Conservation (phyloP, 2,329 filamentous ascomycete genomes). For the Aspergillus jensenii region DNA sequence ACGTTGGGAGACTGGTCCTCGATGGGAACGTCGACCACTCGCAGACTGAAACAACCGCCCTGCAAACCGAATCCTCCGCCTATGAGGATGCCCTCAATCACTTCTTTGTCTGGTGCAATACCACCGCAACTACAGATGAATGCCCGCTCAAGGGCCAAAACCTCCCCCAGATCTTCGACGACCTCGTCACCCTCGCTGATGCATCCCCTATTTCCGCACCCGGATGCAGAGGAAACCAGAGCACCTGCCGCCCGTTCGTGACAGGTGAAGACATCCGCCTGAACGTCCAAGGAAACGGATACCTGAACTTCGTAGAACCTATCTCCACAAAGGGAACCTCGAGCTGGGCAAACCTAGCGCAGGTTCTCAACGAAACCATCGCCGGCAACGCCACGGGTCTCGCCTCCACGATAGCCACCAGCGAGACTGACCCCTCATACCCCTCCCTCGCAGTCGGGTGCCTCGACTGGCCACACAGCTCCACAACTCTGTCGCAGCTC, state of each 20-base stretch:
- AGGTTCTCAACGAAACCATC: slow-evolving; percentile 28
- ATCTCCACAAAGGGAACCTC: not conserved
- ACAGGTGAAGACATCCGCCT: slow-evolving; percentile 37
- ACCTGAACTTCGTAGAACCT: slow-evolving; percentile 20
- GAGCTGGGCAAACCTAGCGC: slow-evolving; percentile 21
- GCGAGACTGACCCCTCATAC: slow-evolving; percentile 27
- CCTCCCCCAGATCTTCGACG: slow-evolving; percentile 2
- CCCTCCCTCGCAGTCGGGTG: slow-evolving; percentile 15
- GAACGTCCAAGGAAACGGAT: slow-evolving; percentile 27
- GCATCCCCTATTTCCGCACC: not conserved
- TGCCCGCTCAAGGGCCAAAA: slow-evolving; percentile 4
- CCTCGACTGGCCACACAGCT: slow-evolving; percentile 3
- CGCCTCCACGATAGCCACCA: slow-evolving; percentile 27
- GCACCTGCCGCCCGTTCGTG: slow-evolving; percentile 37
- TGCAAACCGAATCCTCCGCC: slow-evolving; percentile 36
- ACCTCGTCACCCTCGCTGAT: not conserved
- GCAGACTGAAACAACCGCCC: slow-evolving; percentile 25
- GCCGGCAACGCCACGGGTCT: slow-evolving; percentile 39
- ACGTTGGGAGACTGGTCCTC: slow-evolving; percentile 44
- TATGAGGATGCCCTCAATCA: slow-evolving; percentile 37
- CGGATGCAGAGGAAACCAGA: not conserved
- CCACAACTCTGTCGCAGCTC: slow-evolving; percentile 19
- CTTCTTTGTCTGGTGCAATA: slow-evolving; percentile 18
- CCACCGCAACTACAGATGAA: not conserved
- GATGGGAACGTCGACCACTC: slow-evolving; percentile 48